Conservation (phyloP, 257 asterid species). For the Dorcoceras hygrometricum region DNA sequence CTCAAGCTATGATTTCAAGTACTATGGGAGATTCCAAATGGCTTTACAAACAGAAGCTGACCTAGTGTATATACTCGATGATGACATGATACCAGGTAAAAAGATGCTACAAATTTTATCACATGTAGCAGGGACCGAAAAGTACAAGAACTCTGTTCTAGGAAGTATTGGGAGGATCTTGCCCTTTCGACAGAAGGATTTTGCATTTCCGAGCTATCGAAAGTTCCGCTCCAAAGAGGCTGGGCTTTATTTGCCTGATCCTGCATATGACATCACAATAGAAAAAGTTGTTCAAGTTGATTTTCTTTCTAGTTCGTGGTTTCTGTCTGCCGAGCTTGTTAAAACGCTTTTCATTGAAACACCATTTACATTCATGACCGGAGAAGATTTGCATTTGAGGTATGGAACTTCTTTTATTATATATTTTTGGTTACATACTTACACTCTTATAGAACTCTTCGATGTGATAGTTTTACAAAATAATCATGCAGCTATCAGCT, state of each 20-base stretch:
- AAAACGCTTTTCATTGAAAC: conserved; percentile 82
- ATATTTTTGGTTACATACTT: neutral
- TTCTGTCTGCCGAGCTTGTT: conserved; percentile 78
- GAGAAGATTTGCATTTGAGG: conserved; percentile 96
- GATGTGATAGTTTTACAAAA: neutral
- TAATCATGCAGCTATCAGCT: conserved; percentile 75
- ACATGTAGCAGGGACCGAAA: conserved; percentile 85
- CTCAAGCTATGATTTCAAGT: conserved; percentile 83
- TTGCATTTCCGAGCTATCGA: conserved; percentile 78
- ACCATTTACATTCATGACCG: conserved; percentile 86
- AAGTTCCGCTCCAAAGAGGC: conserved; percentile 90
- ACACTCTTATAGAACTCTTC: neutral
- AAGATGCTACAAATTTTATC: conserved; percentile 78
- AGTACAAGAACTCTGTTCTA: conserved; percentile 75
- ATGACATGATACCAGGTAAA: conserved; percentile 90
- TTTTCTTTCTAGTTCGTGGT: conserved; percentile 93
- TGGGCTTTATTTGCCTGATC: conserved; percentile 92
- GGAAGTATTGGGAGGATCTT: conserved; percentile 93
- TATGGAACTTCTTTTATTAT: conserved; percentile 19
- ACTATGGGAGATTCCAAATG: conserved; percentile 92
- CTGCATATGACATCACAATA: conserved; percentile 79
- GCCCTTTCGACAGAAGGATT: conserved; percentile 83
- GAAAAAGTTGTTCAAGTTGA: conserved; percentile 85
- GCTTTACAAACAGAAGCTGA: conserved; percentile 87
- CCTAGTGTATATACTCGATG: conserved; percentile 76